Percentiles rank a stretch among this genome's conserved stretches.
phyloP scores from a whole-genome alignment of 2,329 filamentous ascomycete genomes.

The Helotiales sp. region DNA sequence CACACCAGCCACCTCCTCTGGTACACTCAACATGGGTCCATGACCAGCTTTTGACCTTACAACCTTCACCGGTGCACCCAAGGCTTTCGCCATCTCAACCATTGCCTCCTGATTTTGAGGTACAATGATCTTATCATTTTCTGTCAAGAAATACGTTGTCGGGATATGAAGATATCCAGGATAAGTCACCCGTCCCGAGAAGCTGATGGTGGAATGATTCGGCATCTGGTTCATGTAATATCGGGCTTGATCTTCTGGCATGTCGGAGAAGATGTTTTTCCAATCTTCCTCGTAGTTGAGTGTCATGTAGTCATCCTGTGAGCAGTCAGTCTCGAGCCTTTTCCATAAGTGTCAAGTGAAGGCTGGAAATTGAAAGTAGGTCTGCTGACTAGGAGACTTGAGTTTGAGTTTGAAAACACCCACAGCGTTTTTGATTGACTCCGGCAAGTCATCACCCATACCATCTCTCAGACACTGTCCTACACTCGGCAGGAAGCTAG shows the following conservation, averaged over 20 bases:
- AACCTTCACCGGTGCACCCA: constrained; percentile 6
- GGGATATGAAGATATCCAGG: constrained; percentile 12
- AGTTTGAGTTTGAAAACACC: neutral
- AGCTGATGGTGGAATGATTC: constrained; percentile 7
- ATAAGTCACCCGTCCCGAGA: constrained; percentile 5
- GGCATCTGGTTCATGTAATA: constrained; percentile 6
- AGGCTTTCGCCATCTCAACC: constrained; percentile 1
- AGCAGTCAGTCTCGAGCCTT: too few relatives aligned
- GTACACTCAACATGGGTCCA: constrained; percentile 10
- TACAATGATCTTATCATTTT: constrained; percentile 11
- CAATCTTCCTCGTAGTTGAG: neutral
- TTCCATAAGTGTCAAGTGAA: too few relatives aligned
- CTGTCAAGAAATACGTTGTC: constrained; percentile 4
- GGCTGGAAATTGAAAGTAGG: too few relatives aligned
- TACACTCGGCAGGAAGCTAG: constrained; percentile 4
- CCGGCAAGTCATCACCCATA: constrained; percentile 10
- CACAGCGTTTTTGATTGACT: constrained; percentile 8
- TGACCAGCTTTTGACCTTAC: neutral
- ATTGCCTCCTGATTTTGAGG: constrained; percentile 2
- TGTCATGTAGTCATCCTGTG: constrained; percentile 10
- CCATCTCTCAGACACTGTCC: constrained; percentile 1
- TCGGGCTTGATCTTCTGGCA: constrained; percentile 1
- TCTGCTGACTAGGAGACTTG: neutral
- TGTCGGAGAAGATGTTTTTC: constrained; percentile 11
- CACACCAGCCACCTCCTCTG: constrained; percentile 1